Base-by-base conservation (phyloP, 2,329 filamentous ascomycete species). In the Chaetomiaceae sp. region DNA sequence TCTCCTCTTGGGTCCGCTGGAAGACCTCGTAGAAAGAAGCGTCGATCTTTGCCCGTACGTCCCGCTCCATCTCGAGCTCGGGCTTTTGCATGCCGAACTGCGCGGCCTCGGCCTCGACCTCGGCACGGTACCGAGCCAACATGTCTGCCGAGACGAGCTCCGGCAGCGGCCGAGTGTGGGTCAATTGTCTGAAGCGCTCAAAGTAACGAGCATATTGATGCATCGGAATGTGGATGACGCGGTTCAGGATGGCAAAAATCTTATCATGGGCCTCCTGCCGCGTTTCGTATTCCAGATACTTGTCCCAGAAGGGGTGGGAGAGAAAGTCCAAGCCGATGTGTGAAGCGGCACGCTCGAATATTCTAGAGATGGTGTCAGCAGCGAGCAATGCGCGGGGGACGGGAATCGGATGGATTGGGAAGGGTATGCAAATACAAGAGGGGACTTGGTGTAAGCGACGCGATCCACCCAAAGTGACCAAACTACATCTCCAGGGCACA, bases 281-380 rank as follows among this genome's bases (percentile, higher is more conserved):
- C 68, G 96, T 91, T 68, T 97, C 94, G 65, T 95, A 97, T 67
- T 97, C 94, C 59, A 99, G 83, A 66, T 96, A 99, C 72, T 96
- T 97, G 71, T 99, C 94, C 94, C 94, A 99, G 73, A 99, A 96
- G 1, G 90, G 90, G 67, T 96, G 90, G 2, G 91, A 87, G 27
- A 96, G 78, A 67, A 96, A 99, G 71, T 99, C 94, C 16, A 97
- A 79, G 14, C 94, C 94, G 36, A 96, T 90, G 63, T 82, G 86
- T 27, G 80, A 80, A 25, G 90, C 88, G 58, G 87, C 94, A 61
- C 94, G 88, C 69, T 99, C 92, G 67, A 97, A 97, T 8, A 97
- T 80, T 62, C 94, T 99, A 68, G 14, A 29, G 53, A 13, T n/a
- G n/a, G 37, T 16, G 66, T 73, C 45, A 73, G 68, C 54, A 54